These are phyloP conservation scores for Leccinum boreale DNA, from an alignment of 768 basidiomycete genomes.

Conservation along the genomic window DNA sequence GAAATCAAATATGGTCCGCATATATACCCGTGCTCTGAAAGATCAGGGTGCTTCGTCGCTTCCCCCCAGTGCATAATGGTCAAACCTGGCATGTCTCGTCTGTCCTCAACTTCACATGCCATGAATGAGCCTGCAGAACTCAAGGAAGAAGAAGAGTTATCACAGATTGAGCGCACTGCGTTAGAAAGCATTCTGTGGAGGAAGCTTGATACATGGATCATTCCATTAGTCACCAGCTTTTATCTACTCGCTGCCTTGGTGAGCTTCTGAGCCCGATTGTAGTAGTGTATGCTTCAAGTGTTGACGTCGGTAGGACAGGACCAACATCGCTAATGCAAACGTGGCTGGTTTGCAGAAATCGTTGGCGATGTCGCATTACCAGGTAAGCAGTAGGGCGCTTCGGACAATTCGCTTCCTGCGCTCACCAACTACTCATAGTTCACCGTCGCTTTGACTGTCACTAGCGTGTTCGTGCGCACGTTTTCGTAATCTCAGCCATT, in stretches of 20 bases:
- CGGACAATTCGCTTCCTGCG: not conserved
- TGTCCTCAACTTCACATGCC: not conserved
- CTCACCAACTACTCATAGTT: slow-evolving; percentile 25
- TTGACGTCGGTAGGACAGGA: slow-evolving; percentile 28
- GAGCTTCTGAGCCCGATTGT: slow-evolving; percentile 12
- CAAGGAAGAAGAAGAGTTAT: slow-evolving; percentile 1
- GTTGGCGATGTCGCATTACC: slow-evolving; percentile 33
- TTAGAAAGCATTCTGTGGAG: slow-evolving; percentile 43
- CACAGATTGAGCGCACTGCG: slow-evolving; percentile 2
- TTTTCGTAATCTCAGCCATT: not conserved
- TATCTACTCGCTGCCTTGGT: slow-evolving; percentile 53
- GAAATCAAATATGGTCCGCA: too few relatives aligned
- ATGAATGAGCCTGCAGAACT: not conserved
- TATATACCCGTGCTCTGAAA: not conserved
- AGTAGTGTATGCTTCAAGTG: not conserved
- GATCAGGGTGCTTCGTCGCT: not conserved
- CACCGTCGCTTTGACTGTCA: slow-evolving; percentile 30
- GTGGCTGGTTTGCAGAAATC: slow-evolving; percentile 58
- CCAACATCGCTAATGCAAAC: slow-evolving; percentile 57
- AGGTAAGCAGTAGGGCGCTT: slow-evolving; percentile 10
- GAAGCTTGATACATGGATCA: slow-evolving; percentile 46
- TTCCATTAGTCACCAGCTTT: slow-evolving; percentile 49
- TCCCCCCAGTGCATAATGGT: not conserved
- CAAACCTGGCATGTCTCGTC: not conserved
- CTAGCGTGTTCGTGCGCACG: slow-evolving; percentile 21